Percentiles rank a stretch among this genome's conserved stretches.
These are phyloP conservation scores for Citeromyces nyonsensis DNA, from an alignment of 805 yeast genomes.

Conservation along the genomic window DNA sequence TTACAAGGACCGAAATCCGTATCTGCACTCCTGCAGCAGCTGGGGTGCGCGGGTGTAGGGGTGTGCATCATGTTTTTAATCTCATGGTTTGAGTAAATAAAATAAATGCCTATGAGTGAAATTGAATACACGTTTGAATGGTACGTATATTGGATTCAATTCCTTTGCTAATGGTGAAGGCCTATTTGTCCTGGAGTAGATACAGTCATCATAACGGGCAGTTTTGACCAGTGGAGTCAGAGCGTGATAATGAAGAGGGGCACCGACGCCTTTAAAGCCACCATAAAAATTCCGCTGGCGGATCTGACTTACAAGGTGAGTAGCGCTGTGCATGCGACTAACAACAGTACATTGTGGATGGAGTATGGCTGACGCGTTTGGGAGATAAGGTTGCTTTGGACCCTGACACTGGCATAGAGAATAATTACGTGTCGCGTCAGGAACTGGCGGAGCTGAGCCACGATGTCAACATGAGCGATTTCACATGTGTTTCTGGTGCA, in stretches of 20 bases:
- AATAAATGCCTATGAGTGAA: not conserved
- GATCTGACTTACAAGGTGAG: constrained; percentile 26
- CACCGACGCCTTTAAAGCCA: constrained; percentile 24
- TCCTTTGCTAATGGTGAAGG: not conserved
- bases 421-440: no score
- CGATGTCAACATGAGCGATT: no score
- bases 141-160: constrained; percentile 3
- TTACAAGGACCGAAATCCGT: constrained; percentile 24
- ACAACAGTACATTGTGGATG: no score
- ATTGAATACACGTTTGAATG: constrained; percentile 6
- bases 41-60: constrained; percentile 34
- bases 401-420: no score
- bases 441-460: no score
- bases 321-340: not conserved
- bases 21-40: constrained; percentile 23
- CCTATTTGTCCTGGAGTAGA: not conserved
- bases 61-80: constrained; percentile 38
- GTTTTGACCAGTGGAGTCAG: constrained; percentile 40
- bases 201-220: constrained; percentile 40
- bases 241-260: constrained; percentile 24
- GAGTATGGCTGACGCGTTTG: no score
- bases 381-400: no score
- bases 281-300: constrained; percentile 22
- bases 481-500: no score
- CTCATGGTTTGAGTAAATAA: constrained; percentile 26